Conservation (phyloP, 768 basidiomycete genomes). For the Fomitopsis pulvina region DNA sequence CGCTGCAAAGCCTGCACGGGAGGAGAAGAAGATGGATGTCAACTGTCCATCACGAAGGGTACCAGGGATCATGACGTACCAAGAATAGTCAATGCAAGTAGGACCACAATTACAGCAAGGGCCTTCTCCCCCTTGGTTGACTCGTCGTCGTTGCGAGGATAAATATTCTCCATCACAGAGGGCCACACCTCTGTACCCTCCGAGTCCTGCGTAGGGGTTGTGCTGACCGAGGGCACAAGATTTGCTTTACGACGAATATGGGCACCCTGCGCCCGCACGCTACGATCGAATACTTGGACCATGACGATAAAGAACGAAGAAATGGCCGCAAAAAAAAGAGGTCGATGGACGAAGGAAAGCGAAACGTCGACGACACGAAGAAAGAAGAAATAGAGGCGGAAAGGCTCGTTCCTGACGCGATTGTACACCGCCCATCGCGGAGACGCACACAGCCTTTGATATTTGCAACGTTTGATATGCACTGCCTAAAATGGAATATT, state of each 20-base stretch:
- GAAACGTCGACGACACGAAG: slow-evolving; percentile 4
- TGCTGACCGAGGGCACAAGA: no score
- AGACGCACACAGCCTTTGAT: no score
- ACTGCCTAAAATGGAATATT: no score
- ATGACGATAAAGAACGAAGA: slow-evolving; percentile 2
- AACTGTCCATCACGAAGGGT: not conserved
- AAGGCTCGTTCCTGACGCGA: no score
- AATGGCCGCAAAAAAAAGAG: not conserved
- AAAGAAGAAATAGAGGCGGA: no score
- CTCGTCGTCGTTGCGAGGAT: not conserved
- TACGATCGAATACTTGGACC: not conserved
- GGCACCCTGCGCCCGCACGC: not conserved
- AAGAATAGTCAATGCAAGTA: not conserved
- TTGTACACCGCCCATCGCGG: no score
- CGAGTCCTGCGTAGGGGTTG: not conserved
- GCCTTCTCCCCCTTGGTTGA: slow-evolving; percentile 1
- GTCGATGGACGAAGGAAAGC: not conserved
- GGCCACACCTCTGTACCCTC: not conserved
- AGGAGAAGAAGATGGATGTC: not conserved
- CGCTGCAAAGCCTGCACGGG: slow-evolving; percentile 11
- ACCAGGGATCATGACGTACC: not conserved
- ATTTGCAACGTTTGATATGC: no score
- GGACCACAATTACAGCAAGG: not conserved
- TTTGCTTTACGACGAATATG: not conserved
- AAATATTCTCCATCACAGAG: no score